Base-by-base conservation (phyloP, 352 stramenopile species). In the Pythium grandisporangium region DNA sequence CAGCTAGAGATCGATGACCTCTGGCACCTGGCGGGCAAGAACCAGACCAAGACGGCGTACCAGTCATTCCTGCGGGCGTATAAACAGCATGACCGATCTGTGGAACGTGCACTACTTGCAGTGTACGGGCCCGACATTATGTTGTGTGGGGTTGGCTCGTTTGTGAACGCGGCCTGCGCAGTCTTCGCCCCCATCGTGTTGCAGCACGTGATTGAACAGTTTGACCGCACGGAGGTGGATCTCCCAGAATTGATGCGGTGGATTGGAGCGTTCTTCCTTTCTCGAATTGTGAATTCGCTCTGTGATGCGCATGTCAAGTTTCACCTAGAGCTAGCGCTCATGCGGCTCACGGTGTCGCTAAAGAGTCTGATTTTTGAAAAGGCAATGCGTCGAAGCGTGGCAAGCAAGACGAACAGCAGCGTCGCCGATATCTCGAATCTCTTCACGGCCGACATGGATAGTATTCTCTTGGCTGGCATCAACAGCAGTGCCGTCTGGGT, bases 361-460 rank as follows among this genome's bases (percentile, higher is more conserved):
- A 59, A 61, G 30, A 45, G 29, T 6, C 19, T 63, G 26, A 13
- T 67, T 4, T 63, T 67, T 23, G 48, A 49, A 13, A 67, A 63
- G 43, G 34, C 53, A 4, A 51, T 61, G 46, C 53, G 48, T 10
- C 49, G 45, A 23, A 57, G 46, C 16, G 29, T 56, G 22, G 44
- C 54, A n/a, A 48, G 48, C 47, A 42, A 50, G 21, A n/a, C 38
- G 1, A 6, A 30, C 11, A 13, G 37, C 17, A n/a, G 24, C 23
- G 25, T 22, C 1, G 29, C 25, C 6, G 74, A 95, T 54, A 87
- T 95, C 26, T 73, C 74, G 7, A 96, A 95, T 40, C 63, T 96
- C 1, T 89, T 94, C 47, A 79, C 69, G 4, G 81, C 92, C 48
- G 86, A 96, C 64, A 73, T 77, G 7, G 65, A 90, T 26, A 48